Conservation (phyloP, 108 stramenopile genomes). For the Skeletonema menzelii region DNA sequence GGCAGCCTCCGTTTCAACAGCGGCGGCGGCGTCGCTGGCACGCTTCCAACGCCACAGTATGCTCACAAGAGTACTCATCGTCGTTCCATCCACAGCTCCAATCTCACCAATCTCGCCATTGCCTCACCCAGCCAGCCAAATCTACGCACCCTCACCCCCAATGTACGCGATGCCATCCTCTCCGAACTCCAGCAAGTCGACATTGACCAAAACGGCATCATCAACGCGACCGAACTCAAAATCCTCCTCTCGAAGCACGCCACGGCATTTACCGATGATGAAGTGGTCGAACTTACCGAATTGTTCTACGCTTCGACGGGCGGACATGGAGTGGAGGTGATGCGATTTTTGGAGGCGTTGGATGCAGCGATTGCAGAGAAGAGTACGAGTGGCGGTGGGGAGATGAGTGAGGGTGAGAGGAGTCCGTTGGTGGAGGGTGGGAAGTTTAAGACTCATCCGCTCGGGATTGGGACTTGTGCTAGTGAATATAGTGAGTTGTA, state of each 20-base stretch:
- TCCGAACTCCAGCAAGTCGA: constrained; percentile 38
- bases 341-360: constrained; percentile 68
- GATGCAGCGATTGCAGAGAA: constrained; percentile 41
- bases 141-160: constrained; percentile 4
- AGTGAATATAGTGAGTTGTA: constrained; percentile 42
- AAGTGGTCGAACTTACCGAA: constrained; percentile 73
- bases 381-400: neutral
- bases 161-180: constrained; percentile 22
- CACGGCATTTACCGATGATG: constrained; percentile 63
- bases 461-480: constrained; percentile 53
- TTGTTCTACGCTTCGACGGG: constrained; percentile 68
- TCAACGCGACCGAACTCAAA: constrained; percentile 74
- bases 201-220: constrained; percentile 33
- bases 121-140: neutral
- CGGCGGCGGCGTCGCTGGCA: neutral
- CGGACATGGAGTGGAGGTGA: constrained; percentile 56
- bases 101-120: neutral
- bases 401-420: neutral
- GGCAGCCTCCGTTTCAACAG: neutral
- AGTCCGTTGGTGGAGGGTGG: constrained; percentile 7
- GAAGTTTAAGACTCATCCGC: constrained; percentile 36
- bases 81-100: neutral
- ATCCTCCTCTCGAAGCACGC: constrained; percentile 60
- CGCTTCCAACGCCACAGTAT: neutral
- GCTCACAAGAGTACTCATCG: neutral